A percentile compares a stretch with the other conserved stretches of the same genome.
Conservation (phyloP, 768 basidiomycete species). For the Hypholoma fasciculare region DNA sequence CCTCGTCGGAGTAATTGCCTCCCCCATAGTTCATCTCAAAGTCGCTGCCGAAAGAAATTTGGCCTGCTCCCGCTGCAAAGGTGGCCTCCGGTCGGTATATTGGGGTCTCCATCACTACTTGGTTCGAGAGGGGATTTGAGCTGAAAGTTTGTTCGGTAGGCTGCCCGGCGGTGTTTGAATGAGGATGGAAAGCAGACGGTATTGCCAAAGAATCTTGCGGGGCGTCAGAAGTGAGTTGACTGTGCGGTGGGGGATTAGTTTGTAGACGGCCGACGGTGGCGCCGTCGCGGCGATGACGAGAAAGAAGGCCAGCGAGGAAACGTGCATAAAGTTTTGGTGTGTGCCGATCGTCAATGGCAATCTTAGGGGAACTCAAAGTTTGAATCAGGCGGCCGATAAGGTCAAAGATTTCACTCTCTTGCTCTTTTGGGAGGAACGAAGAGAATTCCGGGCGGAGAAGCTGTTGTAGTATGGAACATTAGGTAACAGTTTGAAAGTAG, state of each 20-base stretch:
- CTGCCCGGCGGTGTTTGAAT: slow-evolving; percentile 12
- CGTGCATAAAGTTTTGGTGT: slow-evolving; percentile 80
- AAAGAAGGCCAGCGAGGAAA: slow-evolving; percentile 73
- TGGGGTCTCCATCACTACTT: slow-evolving; percentile 29
- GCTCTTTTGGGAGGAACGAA: slow-evolving; percentile 56
- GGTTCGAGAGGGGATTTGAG: not conserved
- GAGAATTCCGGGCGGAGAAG: slow-evolving; percentile 75
- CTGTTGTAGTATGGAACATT: slow-evolving; percentile 29
- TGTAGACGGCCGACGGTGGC: slow-evolving; percentile 57
- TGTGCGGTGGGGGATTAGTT: slow-evolving; percentile 44
- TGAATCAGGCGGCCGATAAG: slow-evolving; percentile 73
- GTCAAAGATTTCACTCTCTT: slow-evolving; percentile 71
- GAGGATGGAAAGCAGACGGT: slow-evolving; percentile 27
- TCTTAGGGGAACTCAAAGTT: slow-evolving; percentile 66
- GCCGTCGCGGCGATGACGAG: slow-evolving; percentile 68
- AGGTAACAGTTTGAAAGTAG: not conserved
- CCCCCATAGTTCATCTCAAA: slow-evolving; percentile 34
- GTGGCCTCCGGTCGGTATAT: slow-evolving; percentile 50
- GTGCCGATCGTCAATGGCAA: slow-evolving; percentile 81
- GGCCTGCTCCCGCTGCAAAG: slow-evolving; percentile 40
- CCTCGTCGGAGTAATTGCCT: slow-evolving; percentile 44
- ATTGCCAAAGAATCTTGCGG: slow-evolving; percentile 17
- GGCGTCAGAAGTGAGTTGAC: slow-evolving; percentile 16
- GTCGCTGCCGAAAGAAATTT: slow-evolving; percentile 43
- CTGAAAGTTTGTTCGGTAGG: slow-evolving; percentile 3